Evolutionary conservation across 1,284 basidiomycete genomes (phyloP), one percentile per base, ranked within the genome.

Genomic region (Rhodotorula sp.): DNA sequence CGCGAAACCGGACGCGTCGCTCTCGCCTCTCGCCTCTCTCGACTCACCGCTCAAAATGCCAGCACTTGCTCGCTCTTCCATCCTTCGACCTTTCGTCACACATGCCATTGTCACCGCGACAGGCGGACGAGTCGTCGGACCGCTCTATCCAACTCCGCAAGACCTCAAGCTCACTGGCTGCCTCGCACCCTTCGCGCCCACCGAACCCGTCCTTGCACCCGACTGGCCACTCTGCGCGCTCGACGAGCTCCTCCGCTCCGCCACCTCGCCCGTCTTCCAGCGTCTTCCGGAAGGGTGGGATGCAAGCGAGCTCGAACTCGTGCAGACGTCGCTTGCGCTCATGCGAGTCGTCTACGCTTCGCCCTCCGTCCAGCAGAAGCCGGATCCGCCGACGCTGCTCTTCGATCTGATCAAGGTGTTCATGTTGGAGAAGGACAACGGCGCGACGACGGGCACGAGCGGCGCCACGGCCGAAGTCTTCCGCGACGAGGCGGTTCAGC

Each of bases 371-470:
- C 4, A 17, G 11, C 47, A 34, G 5, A 36, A 5, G 39, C 32
- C 51, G n/a, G 48, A 11, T 4, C 53, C 64, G 22, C 85, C 85
- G 51, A 86, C 90, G 74, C 82, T 84, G 2, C 81, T 88, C 5
- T 89, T 95, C 74, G 86, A 85, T 47, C 88, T 91, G 74, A 93
- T 95, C 90, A 92, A 92, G 76, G 88, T 97, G 20, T 94, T 92
- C 81, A 94, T 96, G 92, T 86, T 98, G 27, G 94, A 96, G 79
- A 94, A 80, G 79, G 80, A 62, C 79, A 83, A 66, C 67, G 72
- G 51, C 74, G 60, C 32, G 71, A 71, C 46, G 83, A 85, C 68
- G 83, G 84, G 10, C 76, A 80, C 9, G 84, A 84, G 46, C 30
- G 70, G 69, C 10, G 78, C 78, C 0, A 81, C 81, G 2, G 71